Base-by-base conservation (phyloP, 352 stramenopile genomes). In the Phytophthora sp. region DNA sequence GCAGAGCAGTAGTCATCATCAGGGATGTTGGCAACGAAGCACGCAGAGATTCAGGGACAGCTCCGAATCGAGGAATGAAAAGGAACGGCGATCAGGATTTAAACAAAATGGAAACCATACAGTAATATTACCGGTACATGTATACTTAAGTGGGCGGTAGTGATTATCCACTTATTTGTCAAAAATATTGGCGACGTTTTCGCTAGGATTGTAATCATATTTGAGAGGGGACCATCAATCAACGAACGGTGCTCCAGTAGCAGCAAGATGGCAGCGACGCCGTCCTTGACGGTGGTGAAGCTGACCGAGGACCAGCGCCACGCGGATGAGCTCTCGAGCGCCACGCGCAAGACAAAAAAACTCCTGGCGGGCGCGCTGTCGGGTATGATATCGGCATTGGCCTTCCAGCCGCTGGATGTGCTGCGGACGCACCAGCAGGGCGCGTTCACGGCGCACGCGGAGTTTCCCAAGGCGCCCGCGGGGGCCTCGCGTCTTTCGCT, bases 401-500 rank as follows among this genome's bases (percentile, higher is more conserved):
- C 83, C 24, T 95, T 96, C 69, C 88, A 96, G 71, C 88, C 88
- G 16, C 72, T 96, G 16, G 88, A 96, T 42, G 88, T 96, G 55
- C 69, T 96, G 57, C 84, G 86, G 41, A 96, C 88, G 21, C 84
- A 92, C 47, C 88, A 96, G 47, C 88, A 96, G 36, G 88, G 88
- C 33, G 85, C 84, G 4, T 96, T 94, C 60, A 80, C 79, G 18
- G 55, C 58, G 12, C 47, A 76, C 53, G 13, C 33, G 12, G 35
- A 75, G 18, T 11, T 46, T 35, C 15, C 47, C 5, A 46, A 56
- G n/a, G 24, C 50, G 13, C n/a, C 49, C 27, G n/a, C 65, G 44
- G 30, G n/a, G 5, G 21, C 30, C 3, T 66, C 63, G 15, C 41
- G 55, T 20, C 53, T 66, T 6, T 69, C 54, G 11, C 46, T 66